Conservation (phyloP, 805 yeast genomes). For the Priceomyces fermenticarens region DNA sequence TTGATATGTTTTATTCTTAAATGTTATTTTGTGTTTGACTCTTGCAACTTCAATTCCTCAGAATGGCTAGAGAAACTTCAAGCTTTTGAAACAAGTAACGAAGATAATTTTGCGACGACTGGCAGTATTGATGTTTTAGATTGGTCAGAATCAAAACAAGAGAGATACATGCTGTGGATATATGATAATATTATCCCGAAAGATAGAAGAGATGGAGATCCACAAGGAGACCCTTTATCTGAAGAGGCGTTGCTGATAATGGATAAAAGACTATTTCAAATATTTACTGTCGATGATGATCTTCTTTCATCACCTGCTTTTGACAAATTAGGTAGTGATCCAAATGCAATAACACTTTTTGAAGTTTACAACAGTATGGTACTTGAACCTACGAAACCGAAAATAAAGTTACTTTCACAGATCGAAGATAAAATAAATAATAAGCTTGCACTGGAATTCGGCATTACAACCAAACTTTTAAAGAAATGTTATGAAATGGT, state of each 20-base stretch:
- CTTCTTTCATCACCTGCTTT: neutral
- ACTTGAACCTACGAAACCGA: neutral
- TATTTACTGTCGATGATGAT: conserved; percentile 23
- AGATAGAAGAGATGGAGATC: conserved; percentile 10
- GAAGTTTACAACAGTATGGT: conserved; percentile 2
- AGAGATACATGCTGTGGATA: conserved; percentile 52
- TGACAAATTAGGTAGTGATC: neutral
- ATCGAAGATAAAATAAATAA: conserved; percentile 9
- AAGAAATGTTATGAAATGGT: conserved; percentile 5
- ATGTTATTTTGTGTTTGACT: conserved; percentile 23
- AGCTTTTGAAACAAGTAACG: conserved; percentile 16
- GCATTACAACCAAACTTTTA: conserved; percentile 6
- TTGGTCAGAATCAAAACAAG: conserved; percentile 49
- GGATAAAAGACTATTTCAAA: conserved; percentile 29
- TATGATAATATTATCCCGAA: conserved; percentile 29
- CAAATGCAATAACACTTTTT: neutral
- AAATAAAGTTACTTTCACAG: conserved; percentile 1
- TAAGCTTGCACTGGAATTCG: conserved; percentile 7
- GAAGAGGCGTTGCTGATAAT: conserved; percentile 20
- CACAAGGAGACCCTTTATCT: conserved; percentile 1
- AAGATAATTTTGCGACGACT: conserved; percentile 11
- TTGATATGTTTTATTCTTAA: conserved; percentile 29
- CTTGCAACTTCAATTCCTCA: conserved; percentile 10
- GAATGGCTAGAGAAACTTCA: conserved; percentile 17
- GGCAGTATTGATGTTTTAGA: conserved; percentile 29